Percentiles rank a stretch among this genome's conserved stretches.
phyloP scores from a whole-genome alignment of 1,284 basidiomycete species.

The Pulveroboletus ridleyi region DNA sequence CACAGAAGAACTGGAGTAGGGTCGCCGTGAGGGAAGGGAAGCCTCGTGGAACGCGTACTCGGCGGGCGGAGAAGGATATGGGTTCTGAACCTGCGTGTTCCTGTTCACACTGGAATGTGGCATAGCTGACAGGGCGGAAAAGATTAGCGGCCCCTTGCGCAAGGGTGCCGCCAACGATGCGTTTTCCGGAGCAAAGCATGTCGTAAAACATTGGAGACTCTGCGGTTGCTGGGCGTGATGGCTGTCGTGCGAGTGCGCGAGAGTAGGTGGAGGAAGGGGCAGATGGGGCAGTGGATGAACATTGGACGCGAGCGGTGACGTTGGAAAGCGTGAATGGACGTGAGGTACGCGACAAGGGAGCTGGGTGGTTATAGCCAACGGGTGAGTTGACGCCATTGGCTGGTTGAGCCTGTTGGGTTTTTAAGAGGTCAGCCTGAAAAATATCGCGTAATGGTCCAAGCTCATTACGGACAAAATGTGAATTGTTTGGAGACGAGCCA shows the following conservation, averaged over 20 bases:
- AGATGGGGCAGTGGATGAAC: constrained; percentile 20
- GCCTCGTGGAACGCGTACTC: constrained; percentile 27
- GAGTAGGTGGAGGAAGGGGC: constrained; percentile 30
- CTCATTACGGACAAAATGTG: constrained; percentile 29
- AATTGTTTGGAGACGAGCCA: constrained; percentile 11
- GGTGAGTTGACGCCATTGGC: constrained; percentile 14
- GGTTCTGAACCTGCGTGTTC: constrained; percentile 3
- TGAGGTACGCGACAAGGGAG: constrained; percentile 5
- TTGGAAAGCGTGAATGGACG: constrained; percentile 18
- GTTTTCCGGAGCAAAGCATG: constrained; percentile 31
- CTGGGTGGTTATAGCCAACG: neutral
- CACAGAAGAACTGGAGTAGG: constrained; percentile 11
- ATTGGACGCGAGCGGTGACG: constrained; percentile 9
- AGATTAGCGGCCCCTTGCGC: constrained; percentile 48
- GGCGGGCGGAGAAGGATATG: constrained; percentile 38
- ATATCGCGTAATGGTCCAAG: constrained; percentile 17
- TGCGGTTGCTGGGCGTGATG: constrained; percentile 10
- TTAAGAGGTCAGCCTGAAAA: constrained; percentile 29
- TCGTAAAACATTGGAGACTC: constrained; percentile 29
- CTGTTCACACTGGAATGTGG: constrained; percentile 5
- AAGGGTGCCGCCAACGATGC: constrained; percentile 19
- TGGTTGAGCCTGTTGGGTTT: constrained; percentile 21
- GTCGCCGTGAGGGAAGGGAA: constrained; percentile 12
- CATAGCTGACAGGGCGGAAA: constrained; percentile 40
- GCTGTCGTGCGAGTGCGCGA: constrained; percentile 16